Percentiles rank a stretch among this genome's conserved stretches.
These are phyloP conservation scores for Wickerhamiella musiphila DNA, from an alignment of 805 yeast genomes.

Conservation along the genomic window DNA sequence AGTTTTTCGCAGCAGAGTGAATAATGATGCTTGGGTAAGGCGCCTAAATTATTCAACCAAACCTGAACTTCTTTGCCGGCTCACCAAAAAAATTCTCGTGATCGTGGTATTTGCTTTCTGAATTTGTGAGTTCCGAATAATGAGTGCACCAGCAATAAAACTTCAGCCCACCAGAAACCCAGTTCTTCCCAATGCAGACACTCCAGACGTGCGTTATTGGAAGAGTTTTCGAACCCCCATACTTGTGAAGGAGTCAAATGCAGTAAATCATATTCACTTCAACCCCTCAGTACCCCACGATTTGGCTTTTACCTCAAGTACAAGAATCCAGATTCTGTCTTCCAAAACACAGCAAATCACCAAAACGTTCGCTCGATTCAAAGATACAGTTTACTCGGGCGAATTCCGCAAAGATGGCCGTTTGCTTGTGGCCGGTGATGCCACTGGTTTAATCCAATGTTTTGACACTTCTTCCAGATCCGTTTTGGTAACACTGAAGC, in stretches of 20 bases:
- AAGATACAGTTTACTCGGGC: constrained; percentile 82
- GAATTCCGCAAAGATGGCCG: constrained; percentile 86
- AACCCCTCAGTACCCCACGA: constrained; percentile 72
- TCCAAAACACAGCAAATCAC: constrained; percentile 86
- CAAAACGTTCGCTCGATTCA: constrained; percentile 73
- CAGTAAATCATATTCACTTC: constrained; percentile 75
- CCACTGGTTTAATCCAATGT: constrained; percentile 79
- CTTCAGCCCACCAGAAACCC: constrained; percentile 13
- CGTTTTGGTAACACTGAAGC: constrained; percentile 60
- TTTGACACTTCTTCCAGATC: constrained; percentile 75
- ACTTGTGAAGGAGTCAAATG: constrained; percentile 81
- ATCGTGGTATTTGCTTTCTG: neutral
- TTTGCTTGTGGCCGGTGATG: constrained; percentile 85
- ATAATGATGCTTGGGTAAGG: no score
- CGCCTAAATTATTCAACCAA: no score
- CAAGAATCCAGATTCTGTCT: constrained; percentile 81
- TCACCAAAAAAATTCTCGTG: constrained; percentile 1
- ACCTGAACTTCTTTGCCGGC: constrained; percentile 1
- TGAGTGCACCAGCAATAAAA: constrained; percentile 14
- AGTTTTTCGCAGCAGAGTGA: no score
- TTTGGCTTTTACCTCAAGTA: constrained; percentile 82
- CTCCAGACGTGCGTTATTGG: constrained; percentile 77
- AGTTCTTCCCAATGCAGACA: constrained; percentile 13
- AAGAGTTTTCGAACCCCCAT: constrained; percentile 72
- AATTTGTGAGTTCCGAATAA: constrained; percentile 4